These are phyloP conservation scores for Trametes pubescens DNA, from an alignment of 1,284 basidiomycete species.

Conservation along the genomic window DNA sequence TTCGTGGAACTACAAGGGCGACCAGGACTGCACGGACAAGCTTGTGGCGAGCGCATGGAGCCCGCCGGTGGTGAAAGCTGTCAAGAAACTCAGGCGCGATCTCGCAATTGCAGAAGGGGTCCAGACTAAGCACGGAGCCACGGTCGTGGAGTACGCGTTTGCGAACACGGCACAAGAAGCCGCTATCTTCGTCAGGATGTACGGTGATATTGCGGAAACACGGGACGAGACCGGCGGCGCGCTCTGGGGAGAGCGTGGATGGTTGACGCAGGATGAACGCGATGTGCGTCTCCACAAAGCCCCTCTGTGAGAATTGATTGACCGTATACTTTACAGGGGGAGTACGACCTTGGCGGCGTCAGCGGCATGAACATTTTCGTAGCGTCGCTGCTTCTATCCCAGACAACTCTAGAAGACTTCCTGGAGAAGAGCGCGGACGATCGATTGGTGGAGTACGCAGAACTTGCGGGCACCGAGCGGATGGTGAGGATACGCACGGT, in stretches of 20 bases:
- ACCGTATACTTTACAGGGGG: conserved; percentile 52
- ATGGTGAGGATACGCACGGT: conserved; percentile 53
- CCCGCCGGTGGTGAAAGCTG: conserved; percentile 68
- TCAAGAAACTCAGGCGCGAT: conserved; percentile 69
- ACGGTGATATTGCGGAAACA: conserved; percentile 62
- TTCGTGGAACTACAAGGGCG: conserved; percentile 43
- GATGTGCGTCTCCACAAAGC: conserved; percentile 45
- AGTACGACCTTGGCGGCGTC: conserved; percentile 57
- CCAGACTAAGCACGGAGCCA: conserved; percentile 51
- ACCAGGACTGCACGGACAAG: conserved; percentile 41
- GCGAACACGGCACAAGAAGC: conserved; percentile 65
- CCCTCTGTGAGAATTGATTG: not conserved
- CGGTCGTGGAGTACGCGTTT: conserved; percentile 62
- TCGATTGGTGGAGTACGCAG: conserved; percentile 55
- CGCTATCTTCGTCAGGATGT: conserved; percentile 59
- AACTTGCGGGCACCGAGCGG: conserved; percentile 57
- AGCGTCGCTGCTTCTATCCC: conserved; percentile 65
- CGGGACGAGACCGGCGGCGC: conserved; percentile 50
- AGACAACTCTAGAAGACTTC: conserved; percentile 62
- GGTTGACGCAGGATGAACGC: conserved; percentile 63
- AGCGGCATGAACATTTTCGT: conserved; percentile 74
- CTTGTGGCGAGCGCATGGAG: conserved; percentile 52
- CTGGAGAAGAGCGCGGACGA: conserved; percentile 57
- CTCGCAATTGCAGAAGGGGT: conserved; percentile 66
- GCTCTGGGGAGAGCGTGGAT: conserved; percentile 66